Percentiles rank a stretch among this genome's conserved stretches.
These are phyloP conservation scores for Carallia pectinifolia DNA, from an alignment of 345 rosid species.

Conservation along the genomic window DNA sequence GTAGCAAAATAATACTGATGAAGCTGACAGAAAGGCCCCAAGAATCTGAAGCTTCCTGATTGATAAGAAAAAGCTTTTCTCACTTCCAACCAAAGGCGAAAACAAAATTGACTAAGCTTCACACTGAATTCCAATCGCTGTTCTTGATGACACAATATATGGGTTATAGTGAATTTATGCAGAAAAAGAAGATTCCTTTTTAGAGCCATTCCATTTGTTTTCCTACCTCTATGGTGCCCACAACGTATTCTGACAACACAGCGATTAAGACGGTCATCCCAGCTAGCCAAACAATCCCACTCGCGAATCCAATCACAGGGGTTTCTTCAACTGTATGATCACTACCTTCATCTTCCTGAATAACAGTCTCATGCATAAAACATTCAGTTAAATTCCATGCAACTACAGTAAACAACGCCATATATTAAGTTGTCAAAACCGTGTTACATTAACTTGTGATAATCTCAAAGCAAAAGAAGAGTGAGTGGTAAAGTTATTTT, in stretches of 20 bases:
- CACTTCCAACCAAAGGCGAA: background rate
- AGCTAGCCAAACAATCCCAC: conserved; percentile 73
- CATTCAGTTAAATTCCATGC: too few species aligned
- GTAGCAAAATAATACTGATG: conserved; percentile 80
- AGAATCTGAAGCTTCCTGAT: conserved; percentile 70
- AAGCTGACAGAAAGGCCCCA: conserved; percentile 94
- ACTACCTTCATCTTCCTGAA: conserved; percentile 48
- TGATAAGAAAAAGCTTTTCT: background rate
- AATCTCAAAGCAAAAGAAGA: too few species aligned
- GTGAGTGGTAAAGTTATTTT: too few species aligned
- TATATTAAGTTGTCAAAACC: background rate
- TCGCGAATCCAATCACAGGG: conserved; percentile 78
- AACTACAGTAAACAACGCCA: too few species aligned
- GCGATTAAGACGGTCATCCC: conserved; percentile 80
- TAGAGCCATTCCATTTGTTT: background rate
- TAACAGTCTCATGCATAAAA: background rate
- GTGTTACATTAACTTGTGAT: background rate
- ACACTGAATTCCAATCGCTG: too few species aligned
- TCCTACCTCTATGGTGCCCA: conserved; percentile 74
- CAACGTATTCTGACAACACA: conserved; percentile 74
- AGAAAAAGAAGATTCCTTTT: too few species aligned
- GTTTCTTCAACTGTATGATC: conserved; percentile 47
- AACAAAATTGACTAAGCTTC: background rate
- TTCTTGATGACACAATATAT: too few species aligned
- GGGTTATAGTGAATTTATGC: too few species aligned